Percentiles rank a stretch among this genome's conserved stretches.
Conservation (phyloP, 1,284 basidiomycete genomes). For the Gastroboletus turbinatus region DNA sequence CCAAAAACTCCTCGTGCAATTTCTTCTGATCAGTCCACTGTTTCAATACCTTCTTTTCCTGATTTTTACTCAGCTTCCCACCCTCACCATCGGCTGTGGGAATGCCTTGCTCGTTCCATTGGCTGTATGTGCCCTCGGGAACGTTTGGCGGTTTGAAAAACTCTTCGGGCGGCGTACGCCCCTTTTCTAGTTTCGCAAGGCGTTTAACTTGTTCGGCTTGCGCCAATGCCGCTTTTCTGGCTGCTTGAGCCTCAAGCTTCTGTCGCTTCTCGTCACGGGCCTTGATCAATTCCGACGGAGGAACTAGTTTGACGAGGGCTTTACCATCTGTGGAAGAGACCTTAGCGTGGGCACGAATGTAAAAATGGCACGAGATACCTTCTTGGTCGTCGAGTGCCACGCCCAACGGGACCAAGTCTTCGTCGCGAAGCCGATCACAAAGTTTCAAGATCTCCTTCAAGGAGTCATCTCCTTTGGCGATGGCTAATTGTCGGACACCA, state of each 20-base stretch:
- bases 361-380: conserved; percentile 45
- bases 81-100: conserved; percentile 85
- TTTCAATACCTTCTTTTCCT: conserved; percentile 81
- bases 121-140: conserved; percentile 63
- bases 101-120: conserved; percentile 84
- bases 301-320: conserved; percentile 91
- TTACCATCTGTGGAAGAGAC: conserved; percentile 67
- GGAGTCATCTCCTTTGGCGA: conserved; percentile 63
- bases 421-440: conserved; percentile 88
- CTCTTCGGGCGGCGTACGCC: conserved; percentile 70
- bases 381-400: conserved; percentile 97
- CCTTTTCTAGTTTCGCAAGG: conserved; percentile 83
- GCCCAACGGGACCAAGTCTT: conserved; percentile 88
- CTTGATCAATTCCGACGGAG: conserved; percentile 79
- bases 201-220: conserved; percentile 79
- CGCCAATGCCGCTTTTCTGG: conserved; percentile 75
- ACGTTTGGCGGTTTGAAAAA: conserved; percentile 87
- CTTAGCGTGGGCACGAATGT: background rate
- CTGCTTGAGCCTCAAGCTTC: conserved; percentile 72
- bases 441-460: conserved; percentile 79
- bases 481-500: conserved; percentile 81
- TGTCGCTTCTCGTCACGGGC: conserved; percentile 91
- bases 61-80: conserved; percentile 83
- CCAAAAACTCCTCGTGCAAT: conserved; percentile 74
- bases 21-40: conserved; percentile 77